Percentiles rank a stretch among this genome's conserved stretches.
Conservation (phyloP, 2,329 filamentous ascomycete species). For the Xylaria sp. region DNA sequence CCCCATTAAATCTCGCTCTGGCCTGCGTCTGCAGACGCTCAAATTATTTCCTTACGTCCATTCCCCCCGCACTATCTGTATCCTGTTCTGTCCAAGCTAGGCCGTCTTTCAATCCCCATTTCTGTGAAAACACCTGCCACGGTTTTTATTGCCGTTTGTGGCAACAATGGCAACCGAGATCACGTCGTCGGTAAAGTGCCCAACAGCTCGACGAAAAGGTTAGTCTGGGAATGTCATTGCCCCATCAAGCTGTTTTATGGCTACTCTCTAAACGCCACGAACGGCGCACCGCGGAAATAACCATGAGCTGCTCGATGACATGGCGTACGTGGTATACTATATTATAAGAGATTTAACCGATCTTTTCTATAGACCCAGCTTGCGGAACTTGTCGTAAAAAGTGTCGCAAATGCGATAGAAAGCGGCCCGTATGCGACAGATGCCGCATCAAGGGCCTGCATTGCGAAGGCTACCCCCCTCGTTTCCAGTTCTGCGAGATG, state of each 20-base stretch:
- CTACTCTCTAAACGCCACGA: no score
- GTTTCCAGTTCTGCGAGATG: slow-evolving; percentile 5
- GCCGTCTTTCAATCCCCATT: not conserved
- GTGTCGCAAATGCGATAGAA: slow-evolving; percentile 7
- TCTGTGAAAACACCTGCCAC: not conserved
- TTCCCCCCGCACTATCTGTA: no score
- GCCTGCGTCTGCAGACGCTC: not conserved
- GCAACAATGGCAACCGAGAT: not conserved
- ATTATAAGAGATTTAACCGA: not conserved
- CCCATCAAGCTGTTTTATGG: no score
- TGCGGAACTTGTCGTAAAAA: slow-evolving; percentile 5
- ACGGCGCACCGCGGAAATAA: no score
- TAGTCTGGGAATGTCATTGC: no score
- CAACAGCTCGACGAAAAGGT: slow-evolving; percentile 3
- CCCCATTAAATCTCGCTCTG: not conserved
- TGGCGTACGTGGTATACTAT: not conserved
- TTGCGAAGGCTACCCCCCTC: slow-evolving; percentile 2
- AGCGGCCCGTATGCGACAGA: not conserved
- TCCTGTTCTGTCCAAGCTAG: not conserved
- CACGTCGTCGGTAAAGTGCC: not conserved
- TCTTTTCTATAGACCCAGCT: not conserved
- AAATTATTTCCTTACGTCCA: not conserved
- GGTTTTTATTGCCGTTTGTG: slow-evolving; percentile 5
- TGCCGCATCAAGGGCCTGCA: not conserved
- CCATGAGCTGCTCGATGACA: no score